Percentiles rank a stretch among this genome's conserved stretches.
Conservation (phyloP, 2,329 filamentous ascomycete genomes). For the Nemania sp. region DNA sequence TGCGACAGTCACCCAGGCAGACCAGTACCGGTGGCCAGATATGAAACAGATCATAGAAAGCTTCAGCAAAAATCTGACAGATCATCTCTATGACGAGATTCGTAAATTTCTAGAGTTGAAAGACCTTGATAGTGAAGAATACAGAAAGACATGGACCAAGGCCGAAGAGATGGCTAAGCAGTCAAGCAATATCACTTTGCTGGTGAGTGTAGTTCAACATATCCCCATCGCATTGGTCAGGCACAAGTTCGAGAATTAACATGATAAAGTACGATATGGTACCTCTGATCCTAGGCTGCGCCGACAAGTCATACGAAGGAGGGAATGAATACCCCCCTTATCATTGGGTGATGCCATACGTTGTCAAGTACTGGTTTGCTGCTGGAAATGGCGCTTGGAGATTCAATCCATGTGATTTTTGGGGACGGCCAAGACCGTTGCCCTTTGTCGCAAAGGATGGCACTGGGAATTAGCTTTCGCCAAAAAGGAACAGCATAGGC, state of each 20-base stretch:
- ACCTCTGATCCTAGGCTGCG: slow-evolving; percentile 30
- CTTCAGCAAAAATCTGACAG: slow-evolving; percentile 20
- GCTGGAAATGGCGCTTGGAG: slow-evolving; percentile 35
- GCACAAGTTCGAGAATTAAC: background rate
- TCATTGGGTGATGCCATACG: slow-evolving; percentile 28
- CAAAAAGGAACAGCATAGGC: no score
- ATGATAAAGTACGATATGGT: slow-evolving; percentile 27
- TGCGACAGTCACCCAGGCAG: slow-evolving; percentile 25
- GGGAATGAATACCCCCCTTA: slow-evolving; percentile 32
- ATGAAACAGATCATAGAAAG: slow-evolving; percentile 35
- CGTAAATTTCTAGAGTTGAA: slow-evolving; percentile 31
- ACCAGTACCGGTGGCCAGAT: slow-evolving; percentile 27
- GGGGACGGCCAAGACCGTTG: slow-evolving; percentile 32
- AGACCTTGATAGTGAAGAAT: slow-evolving; percentile 27
- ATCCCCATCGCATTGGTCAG: no score
- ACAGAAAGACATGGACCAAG: slow-evolving; percentile 24
- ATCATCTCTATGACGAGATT: slow-evolving; percentile 35
- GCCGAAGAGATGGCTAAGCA: slow-evolving; percentile 25
- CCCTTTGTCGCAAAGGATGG: slow-evolving; percentile 20
- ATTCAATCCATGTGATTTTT: slow-evolving; percentile 36
- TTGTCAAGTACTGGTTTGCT: slow-evolving; percentile 33
- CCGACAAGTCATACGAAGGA: slow-evolving; percentile 35
- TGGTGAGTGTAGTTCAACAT: slow-evolving; percentile 21
- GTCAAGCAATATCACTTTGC: slow-evolving; percentile 19
- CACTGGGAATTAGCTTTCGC: background rate